Evolutionary conservation across 495 filamentous ascomycete species (phyloP), one percentile per base, ranked within the genome.

Genomic region (Aspergillus funiculosus): DNA sequence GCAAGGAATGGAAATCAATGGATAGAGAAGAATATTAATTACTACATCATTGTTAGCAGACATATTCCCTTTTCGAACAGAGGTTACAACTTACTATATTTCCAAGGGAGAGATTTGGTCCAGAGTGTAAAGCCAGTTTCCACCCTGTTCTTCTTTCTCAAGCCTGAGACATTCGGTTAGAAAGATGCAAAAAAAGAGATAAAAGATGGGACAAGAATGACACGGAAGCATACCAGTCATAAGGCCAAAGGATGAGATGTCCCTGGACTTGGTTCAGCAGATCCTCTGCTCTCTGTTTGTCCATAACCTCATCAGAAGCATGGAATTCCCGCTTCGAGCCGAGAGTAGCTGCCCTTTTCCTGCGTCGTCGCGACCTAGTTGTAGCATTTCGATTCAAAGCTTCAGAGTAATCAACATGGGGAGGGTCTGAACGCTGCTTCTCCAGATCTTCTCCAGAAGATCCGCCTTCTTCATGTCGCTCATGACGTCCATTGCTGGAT

Each of bases 101-200:
- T 95, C 87, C 68, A 97, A 72, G 39, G 92, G 92, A 52, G 92
- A 94, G 60, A 98, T 80, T 58, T 92, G 85, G 63, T 98, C 92
- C 35, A 96, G 83, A 63, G 87, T 87, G 63, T 96, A 97, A 36
- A 97, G 79, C 94, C 94, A 98, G 60, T 95, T 95, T 28, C 88
- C 89, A 51, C 85, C 87, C 54, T 82, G 78, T 69, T 96, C 92
- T 67, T 96, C 94, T 53, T 82, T 83, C 41, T 78, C 77, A 36
- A 98, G 78, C 81, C 76, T 79, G 46, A 30, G 29, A 5, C 22
- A 48, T 25, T 18, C 6, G 4, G 25, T 49, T 17, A 49, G 27
- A n/a, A n/a, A n/a, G n/a, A n/a, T n/a, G n/a, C n/a, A n/a, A n/a
- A n/a, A n/a, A n/a, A n/a, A n/a, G n/a, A 27, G 1, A 13, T 25